Evolutionary conservation across 768 basidiomycete species (phyloP).

Genomic region (Kwoniella dendrophila): DNA sequence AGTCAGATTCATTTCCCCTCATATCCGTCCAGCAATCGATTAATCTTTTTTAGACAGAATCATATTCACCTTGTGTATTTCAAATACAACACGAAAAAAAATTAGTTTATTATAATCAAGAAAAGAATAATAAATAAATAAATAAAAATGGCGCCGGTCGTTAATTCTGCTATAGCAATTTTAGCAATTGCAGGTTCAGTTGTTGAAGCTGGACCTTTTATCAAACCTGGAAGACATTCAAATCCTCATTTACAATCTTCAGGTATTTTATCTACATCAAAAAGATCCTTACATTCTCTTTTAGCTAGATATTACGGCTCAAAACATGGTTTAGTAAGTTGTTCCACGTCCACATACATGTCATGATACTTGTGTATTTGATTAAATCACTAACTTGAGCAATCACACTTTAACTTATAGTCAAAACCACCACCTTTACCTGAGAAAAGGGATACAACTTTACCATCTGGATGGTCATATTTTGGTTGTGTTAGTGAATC

Average conservation of each 20-base stretch:
- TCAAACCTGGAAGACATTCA: slow-evolving; percentile 50
- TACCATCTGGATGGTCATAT: slow-evolving; percentile 52
- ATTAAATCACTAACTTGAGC: no score
- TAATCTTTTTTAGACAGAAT: not conserved
- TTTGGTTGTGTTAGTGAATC: slow-evolving; percentile 53
- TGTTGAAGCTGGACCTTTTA: slow-evolving; percentile 42
- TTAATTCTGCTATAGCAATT: slow-evolving; percentile 34
- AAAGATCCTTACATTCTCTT: slow-evolving; percentile 26
- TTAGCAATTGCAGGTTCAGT: slow-evolving; percentile 33
- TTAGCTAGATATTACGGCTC: slow-evolving; percentile 45
- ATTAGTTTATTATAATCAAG: no score
- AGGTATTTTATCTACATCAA: slow-evolving; percentile 33
- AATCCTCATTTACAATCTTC: slow-evolving; percentile 48
- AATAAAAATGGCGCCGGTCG: slow-evolving; percentile 50
- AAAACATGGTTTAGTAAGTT: slow-evolving; percentile 49
- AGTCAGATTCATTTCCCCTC: no score
- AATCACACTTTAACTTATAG: slow-evolving; percentile 9
- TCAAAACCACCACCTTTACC: slow-evolving; percentile 44
- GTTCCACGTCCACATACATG: not conserved
- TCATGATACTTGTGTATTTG: no score
- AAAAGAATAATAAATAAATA: no score
- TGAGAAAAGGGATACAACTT: slow-evolving; percentile 39
- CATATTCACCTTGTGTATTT: not conserved
- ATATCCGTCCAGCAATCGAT: not conserved
- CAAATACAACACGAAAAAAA: no score